These are phyloP conservation scores for Poterioochromonas sp. DNA, from an alignment of 352 stramenopile species.

Conservation along the genomic window DNA sequence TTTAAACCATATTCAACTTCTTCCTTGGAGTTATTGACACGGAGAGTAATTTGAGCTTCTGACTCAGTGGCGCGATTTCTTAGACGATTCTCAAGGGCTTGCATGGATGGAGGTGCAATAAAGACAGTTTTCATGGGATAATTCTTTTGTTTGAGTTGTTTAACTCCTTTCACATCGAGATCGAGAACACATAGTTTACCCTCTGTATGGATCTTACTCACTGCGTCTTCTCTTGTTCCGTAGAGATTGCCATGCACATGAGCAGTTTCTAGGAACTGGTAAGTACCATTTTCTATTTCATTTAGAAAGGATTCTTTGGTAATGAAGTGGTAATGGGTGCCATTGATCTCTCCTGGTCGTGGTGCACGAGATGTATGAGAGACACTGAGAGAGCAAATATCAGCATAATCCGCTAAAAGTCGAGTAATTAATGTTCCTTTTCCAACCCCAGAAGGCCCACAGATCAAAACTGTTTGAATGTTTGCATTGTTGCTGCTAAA, in stretches of 20 bases:
- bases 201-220: constrained; percentile 60
- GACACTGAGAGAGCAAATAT: constrained; percentile 74
- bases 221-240: constrained; percentile 68
- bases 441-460: constrained; percentile 73
- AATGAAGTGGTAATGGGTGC: constrained; percentile 75
- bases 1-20: constrained; percentile 62
- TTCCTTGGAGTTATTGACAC: constrained; percentile 62
- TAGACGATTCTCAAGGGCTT: constrained; percentile 71
- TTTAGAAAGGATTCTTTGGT: constrained; percentile 59
- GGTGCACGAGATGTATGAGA: constrained; percentile 75
- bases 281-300: constrained; percentile 58
- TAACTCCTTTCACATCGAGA: constrained; percentile 77
- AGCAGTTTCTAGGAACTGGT: constrained; percentile 68
- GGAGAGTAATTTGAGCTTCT: constrained; percentile 69
- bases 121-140: constrained; percentile 56
- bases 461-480: constrained; percentile 61
- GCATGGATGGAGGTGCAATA: constrained; percentile 71
- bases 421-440: constrained; percentile 79
- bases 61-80: constrained; percentile 66
- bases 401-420: constrained; percentile 62
- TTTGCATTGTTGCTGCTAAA: too few relatives aligned
- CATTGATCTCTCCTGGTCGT: constrained; percentile 46
- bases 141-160: constrained; percentile 34
- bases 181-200: constrained; percentile 78
- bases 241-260: constrained; percentile 79